Evolutionary conservation across 495 filamentous ascomycete genomes (phyloP).

Genomic region (Hypoxylon crocopeplum): DNA sequence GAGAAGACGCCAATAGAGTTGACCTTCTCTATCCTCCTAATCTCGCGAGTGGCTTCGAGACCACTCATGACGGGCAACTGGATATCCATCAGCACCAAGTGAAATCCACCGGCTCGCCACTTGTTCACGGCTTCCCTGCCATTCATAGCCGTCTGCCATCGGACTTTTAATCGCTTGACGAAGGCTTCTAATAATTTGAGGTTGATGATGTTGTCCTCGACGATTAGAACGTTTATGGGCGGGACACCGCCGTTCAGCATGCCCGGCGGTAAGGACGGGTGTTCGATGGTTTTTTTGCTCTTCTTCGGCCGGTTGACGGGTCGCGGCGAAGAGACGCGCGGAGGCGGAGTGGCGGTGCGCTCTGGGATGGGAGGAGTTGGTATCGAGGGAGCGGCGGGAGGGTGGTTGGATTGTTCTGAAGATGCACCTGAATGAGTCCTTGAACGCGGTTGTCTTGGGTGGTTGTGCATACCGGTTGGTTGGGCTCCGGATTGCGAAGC

Average conservation of each 20-base stretch:
- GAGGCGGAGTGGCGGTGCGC: conserved; percentile 60
- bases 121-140: conserved; percentile 90
- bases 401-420: conserved; percentile 50
- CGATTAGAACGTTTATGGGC: conserved; percentile 96
- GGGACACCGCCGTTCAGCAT: conserved; percentile 85
- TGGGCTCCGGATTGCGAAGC: conserved; percentile 40
- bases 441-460: conserved; percentile 45
- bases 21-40: conserved; percentile 83
- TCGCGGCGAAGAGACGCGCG: conserved; percentile 66
- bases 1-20: conserved; percentile 90
- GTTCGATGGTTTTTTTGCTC: conserved; percentile 61
- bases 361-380: conserved; percentile 41
- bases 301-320: conserved; percentile 52
- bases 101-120: conserved; percentile 94
- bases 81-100: conserved; percentile 98
- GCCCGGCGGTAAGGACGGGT: conserved; percentile 63
- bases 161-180: conserved; percentile 94
- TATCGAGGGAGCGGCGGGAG: conserved; percentile 38
- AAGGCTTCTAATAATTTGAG: conserved; percentile 91
- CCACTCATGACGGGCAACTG: conserved; percentile 98
- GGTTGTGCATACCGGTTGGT: conserved; percentile 49
- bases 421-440: conserved; percentile 61
- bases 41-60: conserved; percentile 95
- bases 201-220: conserved; percentile 99
- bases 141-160: conserved; percentile 97